phyloP scores from a whole-genome alignment of 2,329 filamentous ascomycete genomes.

The Exophiala bonariae region DNA sequence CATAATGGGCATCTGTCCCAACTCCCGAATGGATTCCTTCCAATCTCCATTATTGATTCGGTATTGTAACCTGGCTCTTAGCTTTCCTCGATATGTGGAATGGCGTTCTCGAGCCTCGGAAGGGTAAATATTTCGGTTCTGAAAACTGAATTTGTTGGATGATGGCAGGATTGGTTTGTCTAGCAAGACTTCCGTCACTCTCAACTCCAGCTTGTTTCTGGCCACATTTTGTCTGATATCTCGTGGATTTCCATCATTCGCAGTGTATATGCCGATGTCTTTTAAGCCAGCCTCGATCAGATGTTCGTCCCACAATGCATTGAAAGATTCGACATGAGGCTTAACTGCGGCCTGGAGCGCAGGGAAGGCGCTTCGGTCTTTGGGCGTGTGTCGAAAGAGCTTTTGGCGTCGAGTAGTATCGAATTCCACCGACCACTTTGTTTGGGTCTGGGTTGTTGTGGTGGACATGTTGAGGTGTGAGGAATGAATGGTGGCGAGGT shows the following conservation, averaged over 20 bases:
- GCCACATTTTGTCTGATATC: constrained; percentile 34
- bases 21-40: constrained; percentile 76
- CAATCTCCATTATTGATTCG: constrained; percentile 84
- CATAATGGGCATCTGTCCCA: constrained; percentile 92
- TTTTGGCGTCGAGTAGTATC: constrained; percentile 82
- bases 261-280: constrained; percentile 88
- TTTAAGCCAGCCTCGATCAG: constrained; percentile 72
- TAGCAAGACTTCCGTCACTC: constrained; percentile 77
- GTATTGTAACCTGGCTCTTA: constrained; percentile 81
- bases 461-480: not conserved
- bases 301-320: constrained; percentile 79
- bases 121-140: constrained; percentile 82
- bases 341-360: constrained; percentile 80
- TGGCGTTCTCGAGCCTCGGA: constrained; percentile 94
- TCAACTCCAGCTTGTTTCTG: constrained; percentile 72
- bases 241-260: constrained; percentile 71
- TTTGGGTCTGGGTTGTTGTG: constrained; percentile 34
- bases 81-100: constrained; percentile 82
- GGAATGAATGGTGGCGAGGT: no score
- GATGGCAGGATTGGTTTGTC: constrained; percentile 78
- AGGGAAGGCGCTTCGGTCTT: constrained; percentile 84
- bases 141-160: constrained; percentile 76
- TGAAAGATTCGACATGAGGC: constrained; percentile 95
- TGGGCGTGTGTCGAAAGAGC: constrained; percentile 85
- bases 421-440: constrained; percentile 81